Evolutionary conservation across 257 asterid genomes (phyloP).

Genomic region (Lantana camara): DNA sequence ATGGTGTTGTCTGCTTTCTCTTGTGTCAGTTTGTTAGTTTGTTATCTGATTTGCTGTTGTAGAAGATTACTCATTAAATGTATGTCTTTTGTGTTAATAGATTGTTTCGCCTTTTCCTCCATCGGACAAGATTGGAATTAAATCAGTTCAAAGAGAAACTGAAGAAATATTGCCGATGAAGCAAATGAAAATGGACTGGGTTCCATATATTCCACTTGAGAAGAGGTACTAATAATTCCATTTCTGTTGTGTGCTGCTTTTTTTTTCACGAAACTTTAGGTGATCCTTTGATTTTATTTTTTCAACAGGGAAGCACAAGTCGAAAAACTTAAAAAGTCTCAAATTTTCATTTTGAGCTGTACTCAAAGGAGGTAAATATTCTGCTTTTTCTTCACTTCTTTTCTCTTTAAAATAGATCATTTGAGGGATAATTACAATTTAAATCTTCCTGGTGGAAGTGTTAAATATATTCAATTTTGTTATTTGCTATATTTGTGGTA

Average conservation of each 20-base stretch:
- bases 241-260: constrained; percentile 23
- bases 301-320: constrained; percentile 78
- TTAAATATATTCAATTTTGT: background rate
- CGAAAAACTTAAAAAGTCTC: constrained; percentile 83
- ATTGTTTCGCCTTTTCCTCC: constrained; percentile 95
- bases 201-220: constrained; percentile 88
- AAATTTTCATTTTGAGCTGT: constrained; percentile 81
- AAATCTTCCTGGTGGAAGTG: background rate
- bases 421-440: background rate
- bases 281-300: constrained; percentile 23
- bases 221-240: constrained; percentile 49
- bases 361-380: constrained; percentile 76
- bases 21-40: background rate
- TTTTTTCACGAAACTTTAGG: constrained; percentile 17
- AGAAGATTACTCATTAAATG: constrained; percentile 10
- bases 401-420: constrained; percentile 13
- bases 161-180: constrained; percentile 97
- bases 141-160: constrained; percentile 91
- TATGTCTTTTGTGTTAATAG: constrained; percentile 42
- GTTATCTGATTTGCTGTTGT: background rate
- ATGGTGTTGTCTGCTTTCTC: background rate
- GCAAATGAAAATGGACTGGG: constrained; percentile 99
- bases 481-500: background rate
- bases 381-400: background rate
- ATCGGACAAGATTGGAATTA: constrained; percentile 93